Percentiles rank a stretch among this genome's conserved stretches.
phyloP scores from a whole-genome alignment of 2,329 filamentous ascomycete species.

The Colletotrichum theobromicola region DNA sequence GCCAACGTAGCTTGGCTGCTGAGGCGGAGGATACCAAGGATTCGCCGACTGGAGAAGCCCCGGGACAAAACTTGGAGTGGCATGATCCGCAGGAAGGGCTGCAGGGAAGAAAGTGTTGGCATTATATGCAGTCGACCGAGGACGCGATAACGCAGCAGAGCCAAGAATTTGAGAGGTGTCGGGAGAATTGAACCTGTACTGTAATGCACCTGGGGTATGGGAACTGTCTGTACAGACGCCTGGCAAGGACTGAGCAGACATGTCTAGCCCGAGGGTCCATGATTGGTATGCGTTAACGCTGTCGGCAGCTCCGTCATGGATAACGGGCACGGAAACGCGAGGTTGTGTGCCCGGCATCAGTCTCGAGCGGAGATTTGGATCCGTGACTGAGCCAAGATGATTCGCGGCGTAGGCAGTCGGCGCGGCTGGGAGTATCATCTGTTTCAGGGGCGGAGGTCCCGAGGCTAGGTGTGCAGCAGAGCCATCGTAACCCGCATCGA shows the following conservation, averaged over 20 bases:
- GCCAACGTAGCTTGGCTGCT: slow-evolving; percentile 13
- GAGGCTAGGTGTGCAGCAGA: slow-evolving; percentile 75
- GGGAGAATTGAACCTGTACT: background rate
- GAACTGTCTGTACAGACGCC: background rate
- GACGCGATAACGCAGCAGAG: background rate
- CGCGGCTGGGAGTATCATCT: slow-evolving; percentile 75
- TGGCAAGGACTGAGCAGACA: background rate
- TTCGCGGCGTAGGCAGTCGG: slow-evolving; percentile 20
- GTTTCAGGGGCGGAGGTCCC: slow-evolving; percentile 80
- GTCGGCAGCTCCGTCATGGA: background rate
- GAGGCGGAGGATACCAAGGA: background rate
- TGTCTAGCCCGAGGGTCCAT: background rate
- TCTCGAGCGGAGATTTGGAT: background rate
- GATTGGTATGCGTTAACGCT: background rate
- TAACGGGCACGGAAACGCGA: background rate
- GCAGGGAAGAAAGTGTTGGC: background rate
- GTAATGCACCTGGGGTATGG: background rate
- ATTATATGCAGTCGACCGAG: background rate
- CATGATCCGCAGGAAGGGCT: background rate
- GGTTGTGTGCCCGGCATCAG: background rate
- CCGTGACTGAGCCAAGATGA: slow-evolving; percentile 12
- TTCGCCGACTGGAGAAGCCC: background rate
- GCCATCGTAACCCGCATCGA: slow-evolving; percentile 90
- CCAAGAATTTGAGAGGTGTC: background rate
- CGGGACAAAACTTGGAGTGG: background rate